Conservation (phyloP, 352 stramenopile species). For the Halophytophthora polymorphica region DNA sequence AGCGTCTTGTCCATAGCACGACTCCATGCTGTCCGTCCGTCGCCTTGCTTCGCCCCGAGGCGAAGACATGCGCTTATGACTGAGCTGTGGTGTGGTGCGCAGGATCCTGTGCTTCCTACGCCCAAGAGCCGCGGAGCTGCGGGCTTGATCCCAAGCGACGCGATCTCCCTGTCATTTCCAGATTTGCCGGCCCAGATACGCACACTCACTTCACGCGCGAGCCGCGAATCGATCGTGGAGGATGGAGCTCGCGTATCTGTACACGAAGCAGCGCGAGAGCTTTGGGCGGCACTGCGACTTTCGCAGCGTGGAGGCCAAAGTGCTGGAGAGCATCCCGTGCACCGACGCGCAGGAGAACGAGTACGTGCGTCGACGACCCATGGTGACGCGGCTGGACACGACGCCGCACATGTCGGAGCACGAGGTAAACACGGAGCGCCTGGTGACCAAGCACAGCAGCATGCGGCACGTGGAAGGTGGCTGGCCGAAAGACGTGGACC, state of each 20-base stretch:
- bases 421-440: slow-evolving; percentile 92
- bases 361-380: slow-evolving; percentile 88
- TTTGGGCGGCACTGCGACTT: slow-evolving; percentile 94
- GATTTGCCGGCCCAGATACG: slow-evolving; percentile 6
- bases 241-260: slow-evolving; percentile 91
- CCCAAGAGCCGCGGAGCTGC: slow-evolving; percentile 11
- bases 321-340: slow-evolving; percentile 88
- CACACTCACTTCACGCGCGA: slow-evolving; percentile 1
- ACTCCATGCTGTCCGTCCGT: no score
- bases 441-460: slow-evolving; percentile 91
- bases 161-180: slow-evolving; percentile 24
- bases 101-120: not conserved
- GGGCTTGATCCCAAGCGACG: slow-evolving; percentile 28
- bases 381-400: slow-evolving; percentile 86
- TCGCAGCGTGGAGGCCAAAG: slow-evolving; percentile 82
- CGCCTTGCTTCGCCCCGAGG: not conserved
- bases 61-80: not conserved
- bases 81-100: slow-evolving; percentile 2
- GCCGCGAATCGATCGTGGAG: not conserved
- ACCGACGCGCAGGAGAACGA: slow-evolving; percentile 87
- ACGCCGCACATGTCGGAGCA: slow-evolving; percentile 91
- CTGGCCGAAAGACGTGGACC: slow-evolving; percentile 97
- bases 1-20: no score
- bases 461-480: slow-evolving; percentile 96
- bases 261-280: slow-evolving; percentile 89